Base-by-base conservation (phyloP, 1,139 yeast genomes). In the Candida freyschussii region DNA sequence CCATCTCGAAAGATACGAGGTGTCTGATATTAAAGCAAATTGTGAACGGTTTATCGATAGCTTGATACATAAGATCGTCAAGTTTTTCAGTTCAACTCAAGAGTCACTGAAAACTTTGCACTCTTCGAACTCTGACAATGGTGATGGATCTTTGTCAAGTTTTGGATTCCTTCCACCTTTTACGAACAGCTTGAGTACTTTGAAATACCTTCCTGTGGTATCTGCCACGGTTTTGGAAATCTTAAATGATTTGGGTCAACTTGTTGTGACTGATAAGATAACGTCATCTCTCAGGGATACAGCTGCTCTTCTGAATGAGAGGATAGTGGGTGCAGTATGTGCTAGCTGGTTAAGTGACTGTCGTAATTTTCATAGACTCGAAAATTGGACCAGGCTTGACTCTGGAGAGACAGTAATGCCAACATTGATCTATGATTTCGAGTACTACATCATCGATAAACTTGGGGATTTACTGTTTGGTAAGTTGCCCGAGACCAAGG, bases 161-260 rank as follows among this genome's bases (percentile, higher is more conserved):
- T 67, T 64, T 53, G 75, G 78, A 3, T 78, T 75, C 45, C 50
- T 77, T 17, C 86, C 87, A 2, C 78, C 78, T 1, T 60, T 63
- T 36, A 65, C 84, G 1, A 80, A 78, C 45, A 70, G 80, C 7
- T 56, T 80, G 19, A 67, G 82, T 30, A 65, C 80, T 2, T 56
- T 70, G 13, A 62, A 69, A 40, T 73, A 70, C 43, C 49, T 74
- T 21, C 63, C 70, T 28, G 52, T 60, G 37, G 56, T 74, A 29
- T 52, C 65, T 29, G 58, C 60, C 30, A 49, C 60, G 10, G 47
- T 68, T 31, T 48, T 69, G 29, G 52, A 59, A 27, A 53, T 64
- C 24, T 62, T 73, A 26, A 63, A 62, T 24, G 66, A 62, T 23
- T 47, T 73, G 21, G 71, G 72, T 0, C 66, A 63, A 29, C 48